Evolutionary conservation across 805 yeast species (phyloP), one percentile per base, ranked within the genome.

Genomic region (Saccharomycopsis fibuligera): DNA sequence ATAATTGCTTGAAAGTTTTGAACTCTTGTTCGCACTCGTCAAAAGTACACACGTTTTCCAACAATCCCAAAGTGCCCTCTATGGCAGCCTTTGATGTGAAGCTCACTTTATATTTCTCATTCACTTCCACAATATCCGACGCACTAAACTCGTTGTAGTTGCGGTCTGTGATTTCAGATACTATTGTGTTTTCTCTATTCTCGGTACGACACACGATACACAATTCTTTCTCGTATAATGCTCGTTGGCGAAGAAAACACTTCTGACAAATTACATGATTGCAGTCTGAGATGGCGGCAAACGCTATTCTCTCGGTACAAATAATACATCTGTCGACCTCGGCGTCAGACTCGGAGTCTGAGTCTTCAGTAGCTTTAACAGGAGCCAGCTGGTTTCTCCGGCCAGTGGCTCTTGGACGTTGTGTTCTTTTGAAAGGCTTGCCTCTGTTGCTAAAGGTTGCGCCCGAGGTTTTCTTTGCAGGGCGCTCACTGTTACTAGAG

Each of bases 171-270:
- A 70, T 64, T n/a, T 75, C 78, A 0, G 88, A 74, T 55, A 85
- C 75, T 1, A 86, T 69, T 31, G 86, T 67, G 8, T 63, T 62
- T 2, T 73, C 76, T 35, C 27, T 51, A 29, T 47, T 44, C 44
- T 55, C 35, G 38, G 56, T 62, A 59, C 99, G 78, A 64, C 99
- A 93, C 38, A 88, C 81, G 43, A 90, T 70, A 70, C 99, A 93
- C 17, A 75, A 69, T 29, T 72, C 74, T 64, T 86, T 87, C 22
- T 76, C 73, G 65, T 84, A 89, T 14, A 91, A 67, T 0, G 89
- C 90, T 39, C 96, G 70, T 59, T 88, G 89, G 55, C 96, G 74
- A 55, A 91, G 76, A 0, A 87, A 71, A 68, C 99, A 93, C 40
- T 63, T 67, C 60, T 88, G 86, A 64, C 99, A 93, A 0, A 89